Percentiles rank a stretch among this genome's conserved stretches.
Evolutionary conservation across 169 alveolate species (phyloP).

Genomic region (Plasmodium falciparum): DNA sequence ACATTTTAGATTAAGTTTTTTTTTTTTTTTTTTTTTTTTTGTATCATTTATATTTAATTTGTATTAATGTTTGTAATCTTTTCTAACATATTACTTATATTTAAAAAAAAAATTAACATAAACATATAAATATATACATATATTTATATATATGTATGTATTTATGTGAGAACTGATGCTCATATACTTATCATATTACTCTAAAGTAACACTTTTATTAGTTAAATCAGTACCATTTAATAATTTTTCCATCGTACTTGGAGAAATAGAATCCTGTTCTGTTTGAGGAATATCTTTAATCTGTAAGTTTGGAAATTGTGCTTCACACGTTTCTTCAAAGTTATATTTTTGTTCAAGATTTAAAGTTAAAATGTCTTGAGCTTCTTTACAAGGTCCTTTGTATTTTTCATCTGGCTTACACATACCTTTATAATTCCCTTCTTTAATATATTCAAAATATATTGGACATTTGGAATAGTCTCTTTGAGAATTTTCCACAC

Average conservation of each 20-base stretch:
- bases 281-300: slow-evolving; percentile 46
- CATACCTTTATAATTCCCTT: slow-evolving; percentile 61
- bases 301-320: slow-evolving; percentile 57
- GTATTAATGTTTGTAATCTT: background rate
- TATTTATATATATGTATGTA: too few relatives aligned
- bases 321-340: slow-evolving; percentile 70
- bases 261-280: slow-evolving; percentile 20
- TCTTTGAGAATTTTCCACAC: slow-evolving; percentile 55
- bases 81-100: slow-evolving; percentile 1
- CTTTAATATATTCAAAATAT: slow-evolving; percentile 38
- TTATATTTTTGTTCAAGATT: slow-evolving; percentile 68
- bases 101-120: background rate
- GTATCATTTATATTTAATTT: slow-evolving; percentile 18
- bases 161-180: too few relatives aligned
- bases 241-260: slow-evolving; percentile 57
- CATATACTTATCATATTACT: slow-evolving; percentile 10
- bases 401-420: slow-evolving; percentile 66
- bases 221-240: slow-evolving; percentile 57
- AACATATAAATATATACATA: too few relatives aligned
- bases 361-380: slow-evolving; percentile 52
- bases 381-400: slow-evolving; percentile 64
- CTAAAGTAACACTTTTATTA: slow-evolving; percentile 48
- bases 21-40: background rate
- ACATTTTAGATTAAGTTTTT: too few relatives aligned
- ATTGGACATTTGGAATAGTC: slow-evolving; percentile 69